phyloP scores from a whole-genome alignment of 2,329 filamentous ascomycete genomes.

The Phyllosticta capitalensis region DNA sequence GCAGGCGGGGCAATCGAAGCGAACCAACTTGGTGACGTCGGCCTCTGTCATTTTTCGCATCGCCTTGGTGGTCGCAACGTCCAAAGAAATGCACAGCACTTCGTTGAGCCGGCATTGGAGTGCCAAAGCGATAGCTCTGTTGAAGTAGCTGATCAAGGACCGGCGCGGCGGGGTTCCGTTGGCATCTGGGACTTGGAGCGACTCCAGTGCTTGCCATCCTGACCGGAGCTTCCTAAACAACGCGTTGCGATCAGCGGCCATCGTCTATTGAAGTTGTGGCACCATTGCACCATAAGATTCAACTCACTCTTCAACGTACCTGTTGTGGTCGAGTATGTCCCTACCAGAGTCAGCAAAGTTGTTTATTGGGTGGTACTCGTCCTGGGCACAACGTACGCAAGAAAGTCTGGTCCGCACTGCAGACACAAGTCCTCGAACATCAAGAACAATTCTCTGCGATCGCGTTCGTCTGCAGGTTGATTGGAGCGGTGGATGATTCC shows the following conservation, averaged over 20 bases:
- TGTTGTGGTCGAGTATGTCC: slow-evolving; percentile 2
- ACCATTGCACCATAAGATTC: background rate
- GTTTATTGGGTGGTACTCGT: no score
- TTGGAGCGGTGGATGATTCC: slow-evolving; percentile 4
- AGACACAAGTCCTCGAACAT: slow-evolving; percentile 9
- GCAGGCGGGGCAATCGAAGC: background rate
- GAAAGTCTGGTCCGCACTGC: background rate
- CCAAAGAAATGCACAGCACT: background rate
- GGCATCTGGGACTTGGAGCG: background rate
- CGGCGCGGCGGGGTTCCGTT: slow-evolving; percentile 7
- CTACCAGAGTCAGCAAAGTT: background rate
- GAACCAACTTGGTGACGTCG: background rate
- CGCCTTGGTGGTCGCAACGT: background rate
- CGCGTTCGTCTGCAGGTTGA: background rate
- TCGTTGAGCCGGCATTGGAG: background rate
- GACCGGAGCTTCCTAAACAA: background rate
- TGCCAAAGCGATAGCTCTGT: background rate
- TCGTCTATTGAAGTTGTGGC: background rate
- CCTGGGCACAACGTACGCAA: background rate
- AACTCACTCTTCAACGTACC: slow-evolving; percentile 1
- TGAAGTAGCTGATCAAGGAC: slow-evolving; percentile 5
- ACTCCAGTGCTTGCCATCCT: background rate
- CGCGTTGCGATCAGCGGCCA: background rate
- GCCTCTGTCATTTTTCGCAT: background rate
- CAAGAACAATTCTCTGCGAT: slow-evolving; percentile 1